Evolutionary conservation across 371 early-diverging fungal species (phyloP).

Genomic region (Mucor saturninus): DNA sequence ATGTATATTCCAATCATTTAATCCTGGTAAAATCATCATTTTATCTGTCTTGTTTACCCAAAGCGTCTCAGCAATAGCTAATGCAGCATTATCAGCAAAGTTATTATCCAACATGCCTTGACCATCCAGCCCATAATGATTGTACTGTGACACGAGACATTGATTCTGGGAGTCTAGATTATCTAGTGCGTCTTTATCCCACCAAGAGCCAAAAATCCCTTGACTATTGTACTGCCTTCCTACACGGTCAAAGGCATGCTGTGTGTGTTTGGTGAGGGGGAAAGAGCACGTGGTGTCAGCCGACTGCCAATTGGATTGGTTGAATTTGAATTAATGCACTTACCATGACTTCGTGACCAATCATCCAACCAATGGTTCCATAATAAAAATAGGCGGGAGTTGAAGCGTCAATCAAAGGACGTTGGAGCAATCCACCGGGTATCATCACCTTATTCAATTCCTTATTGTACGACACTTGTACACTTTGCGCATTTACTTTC

Average conservation of each 20-base stretch:
- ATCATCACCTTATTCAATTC: constrained; percentile 49
- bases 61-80: constrained; percentile 18
- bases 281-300: constrained; percentile 22
- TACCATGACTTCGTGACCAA: constrained; percentile 68
- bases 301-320: constrained; percentile 20
- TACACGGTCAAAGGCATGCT: constrained; percentile 62
- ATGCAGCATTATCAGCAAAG: constrained; percentile 73
- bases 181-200: constrained; percentile 55
- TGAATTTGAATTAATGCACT: constrained; percentile 1
- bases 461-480: constrained; percentile 43
- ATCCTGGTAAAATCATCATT: constrained; percentile 41
- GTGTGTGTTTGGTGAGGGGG: neutral
- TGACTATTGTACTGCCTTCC: constrained; percentile 60
- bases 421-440: constrained; percentile 59
- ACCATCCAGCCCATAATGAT: constrained; percentile 56
- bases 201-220: constrained; percentile 64
- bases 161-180: constrained; percentile 57
- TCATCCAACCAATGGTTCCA: constrained; percentile 62
- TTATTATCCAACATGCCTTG: constrained; percentile 71
- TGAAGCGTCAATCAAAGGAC: constrained; percentile 52
- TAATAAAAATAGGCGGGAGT: constrained; percentile 57
- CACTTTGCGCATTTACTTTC: constrained; percentile 59
- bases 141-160: constrained; percentile 61
- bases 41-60: neutral
- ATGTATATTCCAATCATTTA: constrained; percentile 53